These are phyloP conservation scores for Scleromitrula shiraiana DNA, from an alignment of 2,329 filamentous ascomycete genomes.

Conservation along the genomic window DNA sequence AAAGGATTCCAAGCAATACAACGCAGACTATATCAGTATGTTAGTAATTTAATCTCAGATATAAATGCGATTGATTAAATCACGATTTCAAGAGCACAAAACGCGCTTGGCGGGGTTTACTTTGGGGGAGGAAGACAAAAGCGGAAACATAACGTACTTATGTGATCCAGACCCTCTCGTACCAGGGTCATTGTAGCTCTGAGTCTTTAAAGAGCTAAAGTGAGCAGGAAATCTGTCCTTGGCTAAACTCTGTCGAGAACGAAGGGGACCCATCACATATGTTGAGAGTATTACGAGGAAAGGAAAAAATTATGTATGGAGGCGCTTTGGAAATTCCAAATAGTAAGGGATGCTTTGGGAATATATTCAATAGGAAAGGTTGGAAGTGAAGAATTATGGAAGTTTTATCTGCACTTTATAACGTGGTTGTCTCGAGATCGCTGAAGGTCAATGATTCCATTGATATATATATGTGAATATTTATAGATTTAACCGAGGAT, in stretches of 20 bases:
- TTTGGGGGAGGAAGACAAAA: background rate
- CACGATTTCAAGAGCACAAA: no score
- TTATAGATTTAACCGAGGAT: background rate
- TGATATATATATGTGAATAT: no score
- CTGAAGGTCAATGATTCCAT: background rate
- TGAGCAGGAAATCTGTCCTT: constrained; percentile 62
- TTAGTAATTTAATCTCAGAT: background rate
- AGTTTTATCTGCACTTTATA: no score
- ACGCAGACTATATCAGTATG: constrained; percentile 50
- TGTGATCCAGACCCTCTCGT: constrained; percentile 47
- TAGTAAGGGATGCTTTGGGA: no score
- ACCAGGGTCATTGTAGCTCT: constrained; percentile 57
- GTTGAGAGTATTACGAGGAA: background rate
- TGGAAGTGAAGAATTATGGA: background rate
- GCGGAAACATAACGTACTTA: constrained; percentile 39
- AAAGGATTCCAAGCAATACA: constrained; percentile 85
- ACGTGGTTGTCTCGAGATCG: background rate
- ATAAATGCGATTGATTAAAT: background rate
- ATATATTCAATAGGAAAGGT: no score
- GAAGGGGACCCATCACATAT: constrained; percentile 23
- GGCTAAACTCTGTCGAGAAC: constrained; percentile 47
- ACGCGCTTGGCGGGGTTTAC: no score
- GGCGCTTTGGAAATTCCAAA: background rate
- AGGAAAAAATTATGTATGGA: background rate
- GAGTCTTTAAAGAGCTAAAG: constrained; percentile 61